Evolutionary conservation across 495 filamentous ascomycete species (phyloP).

Genomic region (Immersiella caudata): DNA sequence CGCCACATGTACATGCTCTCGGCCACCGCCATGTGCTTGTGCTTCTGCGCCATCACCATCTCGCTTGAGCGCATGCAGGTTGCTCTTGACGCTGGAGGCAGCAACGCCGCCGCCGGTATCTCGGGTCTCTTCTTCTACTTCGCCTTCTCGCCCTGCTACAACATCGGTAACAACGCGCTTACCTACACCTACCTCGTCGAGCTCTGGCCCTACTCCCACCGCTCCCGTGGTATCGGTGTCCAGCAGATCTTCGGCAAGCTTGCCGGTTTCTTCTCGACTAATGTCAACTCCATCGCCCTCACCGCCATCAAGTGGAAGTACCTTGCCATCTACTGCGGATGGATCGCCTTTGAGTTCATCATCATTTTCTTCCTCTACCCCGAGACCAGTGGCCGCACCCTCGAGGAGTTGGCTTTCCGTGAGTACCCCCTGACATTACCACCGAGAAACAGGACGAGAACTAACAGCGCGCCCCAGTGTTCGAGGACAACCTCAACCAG

Average conservation of each 20-base stretch:
- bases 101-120: slow-evolving; percentile 45
- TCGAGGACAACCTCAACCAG: not conserved
- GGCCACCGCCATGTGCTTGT: slow-evolving; percentile 53
- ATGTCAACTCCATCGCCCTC: slow-evolving; percentile 68
- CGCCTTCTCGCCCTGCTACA: slow-evolving; percentile 64
- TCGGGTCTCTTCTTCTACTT: slow-evolving; percentile 64
- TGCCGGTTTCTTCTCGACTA: slow-evolving; percentile 54
- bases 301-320: slow-evolving; percentile 62
- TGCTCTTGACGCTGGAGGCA: slow-evolving; percentile 37
- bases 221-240: slow-evolving; percentile 62
- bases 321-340: slow-evolving; percentile 56
- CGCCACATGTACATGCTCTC: slow-evolving; percentile 62
- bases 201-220: slow-evolving; percentile 64
- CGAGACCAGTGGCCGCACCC: slow-evolving; percentile 62
- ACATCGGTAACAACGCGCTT: slow-evolving; percentile 66
- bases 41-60: slow-evolving; percentile 63
- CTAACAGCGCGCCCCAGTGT: no score
- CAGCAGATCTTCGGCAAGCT: slow-evolving; percentile 63
- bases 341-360: slow-evolving; percentile 58
- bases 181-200: slow-evolving; percentile 71
- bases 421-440: slow-evolving; percentile 34
- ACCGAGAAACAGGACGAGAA: not conserved
- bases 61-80: slow-evolving; percentile 57
- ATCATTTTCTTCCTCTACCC: slow-evolving; percentile 69
- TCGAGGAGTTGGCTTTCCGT: slow-evolving; percentile 70